These are phyloP conservation scores for Flaveria floridana DNA, from an alignment of 140 eudicot species.

Conservation along the genomic window DNA sequence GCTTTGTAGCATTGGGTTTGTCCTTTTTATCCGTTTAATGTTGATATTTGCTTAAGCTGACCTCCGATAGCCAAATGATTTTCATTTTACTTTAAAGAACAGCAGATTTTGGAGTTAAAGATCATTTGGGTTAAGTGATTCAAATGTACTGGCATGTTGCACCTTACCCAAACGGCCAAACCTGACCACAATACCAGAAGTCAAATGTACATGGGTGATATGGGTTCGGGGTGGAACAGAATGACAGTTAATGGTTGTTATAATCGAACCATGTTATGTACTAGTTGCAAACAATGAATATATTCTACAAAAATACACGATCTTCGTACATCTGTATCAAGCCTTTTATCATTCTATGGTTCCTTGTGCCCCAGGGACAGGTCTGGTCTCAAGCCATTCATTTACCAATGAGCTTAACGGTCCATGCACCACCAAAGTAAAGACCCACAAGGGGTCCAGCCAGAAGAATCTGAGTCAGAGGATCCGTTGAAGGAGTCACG, in stretches of 20 bases:
- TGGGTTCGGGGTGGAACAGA: not conserved
- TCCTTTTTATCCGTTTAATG: too few species aligned
- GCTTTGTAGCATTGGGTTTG: too few species aligned
- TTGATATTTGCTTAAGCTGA: not conserved
- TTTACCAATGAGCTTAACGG: slow-evolving; percentile 76
- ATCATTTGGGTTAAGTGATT: not conserved
- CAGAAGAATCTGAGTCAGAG: slow-evolving; percentile 85
- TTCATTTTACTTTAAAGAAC: not conserved
- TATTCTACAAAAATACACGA: slow-evolving; percentile 22
- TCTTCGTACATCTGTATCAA: slow-evolving; percentile 25
- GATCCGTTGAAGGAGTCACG: slow-evolving; percentile 93
- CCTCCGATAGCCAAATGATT: not conserved
- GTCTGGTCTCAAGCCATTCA: slow-evolving; percentile 34
- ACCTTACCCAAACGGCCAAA: not conserved
- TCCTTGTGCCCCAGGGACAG: slow-evolving; percentile 4
- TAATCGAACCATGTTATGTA: slow-evolving; percentile 30
- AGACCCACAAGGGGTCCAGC: slow-evolving; percentile 95
- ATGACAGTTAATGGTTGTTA: not conserved
- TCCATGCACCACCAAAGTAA: slow-evolving; percentile 87
- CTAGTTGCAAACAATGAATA: slow-evolving; percentile 34
- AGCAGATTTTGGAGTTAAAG: not conserved
- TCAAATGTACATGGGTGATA: not conserved
- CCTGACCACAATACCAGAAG: not conserved
- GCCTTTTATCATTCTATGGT: slow-evolving; percentile 28
- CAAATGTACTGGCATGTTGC: not conserved